Conservation (phyloP, 768 basidiomycete species). For the Tricholoma saponaceum region DNA sequence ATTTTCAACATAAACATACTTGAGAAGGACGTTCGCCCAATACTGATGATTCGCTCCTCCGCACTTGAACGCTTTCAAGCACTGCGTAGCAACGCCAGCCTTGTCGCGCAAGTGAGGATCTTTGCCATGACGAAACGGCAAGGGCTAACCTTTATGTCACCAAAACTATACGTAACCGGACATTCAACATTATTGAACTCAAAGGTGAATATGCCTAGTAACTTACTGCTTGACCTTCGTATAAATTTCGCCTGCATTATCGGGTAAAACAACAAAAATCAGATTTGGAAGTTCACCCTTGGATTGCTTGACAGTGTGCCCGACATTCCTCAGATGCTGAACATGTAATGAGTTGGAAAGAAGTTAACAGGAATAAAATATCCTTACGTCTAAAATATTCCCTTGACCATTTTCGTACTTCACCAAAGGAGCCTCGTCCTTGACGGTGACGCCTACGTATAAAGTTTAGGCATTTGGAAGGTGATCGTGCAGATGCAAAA, state of each 20-base stretch:
- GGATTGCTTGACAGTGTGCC: background rate
- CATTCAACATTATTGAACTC: slow-evolving; percentile 10
- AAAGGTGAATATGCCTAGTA: background rate
- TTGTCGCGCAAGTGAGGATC: slow-evolving; percentile 18
- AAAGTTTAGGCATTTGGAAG: no score
- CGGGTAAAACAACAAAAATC: background rate
- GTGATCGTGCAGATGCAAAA: no score
- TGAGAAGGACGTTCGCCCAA: slow-evolving; percentile 76
- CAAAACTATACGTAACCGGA: slow-evolving; percentile 33
- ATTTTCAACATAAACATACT: slow-evolving; percentile 40
- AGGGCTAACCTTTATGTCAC: slow-evolving; percentile 41
- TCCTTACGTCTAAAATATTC: background rate
- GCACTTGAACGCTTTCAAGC: slow-evolving; percentile 64
- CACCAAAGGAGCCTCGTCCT: background rate
- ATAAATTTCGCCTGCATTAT: background rate
- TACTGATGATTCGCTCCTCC: slow-evolving; percentile 67
- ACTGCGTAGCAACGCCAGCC: slow-evolving; percentile 79
- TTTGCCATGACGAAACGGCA: background rate
- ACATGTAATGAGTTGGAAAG: no score
- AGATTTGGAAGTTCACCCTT: background rate
- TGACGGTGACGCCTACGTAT: background rate
- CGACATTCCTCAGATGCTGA: background rate
- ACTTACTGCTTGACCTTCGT: slow-evolving; percentile 53
- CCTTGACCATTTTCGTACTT: slow-evolving; percentile 2
- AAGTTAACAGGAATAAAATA: no score